Evolutionary conservation across 2,329 filamentous ascomycete genomes (phyloP), one percentile per base, ranked within the genome.

Genomic region (Penicillium rolfsii): DNA sequence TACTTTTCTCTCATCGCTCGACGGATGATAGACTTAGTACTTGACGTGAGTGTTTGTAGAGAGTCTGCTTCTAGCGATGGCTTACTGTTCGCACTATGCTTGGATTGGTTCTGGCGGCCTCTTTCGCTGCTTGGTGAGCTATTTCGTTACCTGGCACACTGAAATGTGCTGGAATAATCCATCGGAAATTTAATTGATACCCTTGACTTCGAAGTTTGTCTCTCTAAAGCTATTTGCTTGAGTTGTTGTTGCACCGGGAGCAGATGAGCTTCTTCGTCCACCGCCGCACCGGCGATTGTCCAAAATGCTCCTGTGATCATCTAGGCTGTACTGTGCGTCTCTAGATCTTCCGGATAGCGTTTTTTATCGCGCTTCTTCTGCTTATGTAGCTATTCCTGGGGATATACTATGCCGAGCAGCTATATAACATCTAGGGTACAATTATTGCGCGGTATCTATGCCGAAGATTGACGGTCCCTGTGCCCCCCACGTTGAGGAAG

Each of bases 201-300:
- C 36, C 36, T 40, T 40, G 36, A 11, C 36, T 16, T 2, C 36
- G 36, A 14, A 14, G 9, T 14, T 38, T 14, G 2, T 38, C 36
- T 28, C 3, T 55, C 52, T 22, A 59, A 26, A 0, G 50, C 43
- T 0, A 52, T 50, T 55, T 55, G 50, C 57, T 55, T 41, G 1
- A 59, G 52, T 59, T 50, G 52, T 30, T 30, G 19, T 22, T 22
- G 19, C 19, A 22, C 19, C 1, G 19, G 19, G 19, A 22, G 19
- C 19, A 22, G 19, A 22, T 22, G 19, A 22, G 19, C 19, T 22
- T 22, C 19, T 22, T 22, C 19, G 19, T 22, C 19, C 19, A 22
- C 19, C 19, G 19, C 19, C 19, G 19, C 1, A 22, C 19, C 19
- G 19, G 19, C 19, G 19, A 22, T 22, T 22, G 19, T 22, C 19